Percentiles rank a stretch among this genome's conserved stretches.
Conservation (phyloP, 192 early-diverging fungal genomes). For the Gamsiella multidivaricata region DNA sequence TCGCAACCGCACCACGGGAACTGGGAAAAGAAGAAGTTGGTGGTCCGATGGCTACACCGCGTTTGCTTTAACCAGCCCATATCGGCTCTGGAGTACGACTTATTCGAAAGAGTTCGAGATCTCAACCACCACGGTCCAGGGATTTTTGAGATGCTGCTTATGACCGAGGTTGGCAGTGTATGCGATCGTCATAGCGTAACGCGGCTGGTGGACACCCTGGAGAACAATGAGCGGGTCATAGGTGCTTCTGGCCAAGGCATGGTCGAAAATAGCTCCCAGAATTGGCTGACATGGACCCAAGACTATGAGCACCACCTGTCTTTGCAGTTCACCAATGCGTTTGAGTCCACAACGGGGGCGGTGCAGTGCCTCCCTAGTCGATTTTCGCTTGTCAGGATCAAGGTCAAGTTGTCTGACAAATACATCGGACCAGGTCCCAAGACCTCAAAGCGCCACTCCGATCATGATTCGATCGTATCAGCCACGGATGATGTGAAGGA, state of each 20-base stretch:
- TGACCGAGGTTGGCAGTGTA: constrained; percentile 89
- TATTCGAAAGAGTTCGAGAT: constrained; percentile 81
- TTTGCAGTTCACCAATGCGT: constrained; percentile 14
- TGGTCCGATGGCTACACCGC: constrained; percentile 89
- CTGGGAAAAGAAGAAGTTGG: constrained; percentile 82
- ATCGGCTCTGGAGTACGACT: constrained; percentile 85
- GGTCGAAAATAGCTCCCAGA: constrained; percentile 85
- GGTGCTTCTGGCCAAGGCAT: constrained; percentile 94
- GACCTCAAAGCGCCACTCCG: not conserved
- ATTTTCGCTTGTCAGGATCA: constrained; percentile 35
- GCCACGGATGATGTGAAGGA: not conserved
- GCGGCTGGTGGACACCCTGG: constrained; percentile 87
- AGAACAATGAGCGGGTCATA: constrained; percentile 86
- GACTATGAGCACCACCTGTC: constrained; percentile 26
- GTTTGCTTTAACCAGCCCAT: constrained; percentile 84
- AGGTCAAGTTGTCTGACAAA: constrained; percentile 8
- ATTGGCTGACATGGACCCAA: constrained; percentile 89
- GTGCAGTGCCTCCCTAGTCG: constrained; percentile 27
- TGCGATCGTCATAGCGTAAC: constrained; percentile 76
- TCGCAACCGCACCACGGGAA: not conserved
- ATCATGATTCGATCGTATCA: constrained; percentile 3
- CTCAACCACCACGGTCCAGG: constrained; percentile 88
- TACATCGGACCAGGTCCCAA: not conserved
- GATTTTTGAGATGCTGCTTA: constrained; percentile 75
- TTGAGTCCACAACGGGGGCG: constrained; percentile 24